Evolutionary conservation across 1,139 yeast genomes (phyloP).

Genomic region (Saccharomyces uvarum): DNA sequence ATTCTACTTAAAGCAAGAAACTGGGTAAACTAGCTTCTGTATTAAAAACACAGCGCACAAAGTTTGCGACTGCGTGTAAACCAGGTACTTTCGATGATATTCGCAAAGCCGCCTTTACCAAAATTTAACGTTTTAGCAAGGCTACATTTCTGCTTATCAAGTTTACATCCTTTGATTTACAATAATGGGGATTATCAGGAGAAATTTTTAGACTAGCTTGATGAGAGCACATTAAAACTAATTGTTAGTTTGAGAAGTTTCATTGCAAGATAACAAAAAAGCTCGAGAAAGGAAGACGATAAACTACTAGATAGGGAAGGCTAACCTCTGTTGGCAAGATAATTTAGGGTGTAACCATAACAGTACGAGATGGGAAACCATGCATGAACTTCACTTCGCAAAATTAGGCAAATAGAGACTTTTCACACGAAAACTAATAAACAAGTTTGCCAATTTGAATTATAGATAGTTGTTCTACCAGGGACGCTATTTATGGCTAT

Average conservation of each 20-base stretch:
- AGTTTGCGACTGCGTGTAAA: constrained; percentile 66
- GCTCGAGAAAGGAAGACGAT: constrained; percentile 19
- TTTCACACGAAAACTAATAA: neutral
- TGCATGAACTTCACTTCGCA: too few species aligned
- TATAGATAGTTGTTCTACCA: neutral
- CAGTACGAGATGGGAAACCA: too few species aligned
- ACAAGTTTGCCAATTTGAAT: neutral
- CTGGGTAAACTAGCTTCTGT: constrained; percentile 51
- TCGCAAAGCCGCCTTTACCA: constrained; percentile 45
- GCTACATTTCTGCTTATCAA: constrained; percentile 38
- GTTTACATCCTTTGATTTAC: constrained; percentile 41
- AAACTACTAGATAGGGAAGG: constrained; percentile 34
- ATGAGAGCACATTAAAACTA: constrained; percentile 31
- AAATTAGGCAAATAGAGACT: neutral
- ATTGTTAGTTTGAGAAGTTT: constrained; percentile 30
- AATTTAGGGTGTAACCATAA: too few species aligned
- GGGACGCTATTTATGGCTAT: neutral
- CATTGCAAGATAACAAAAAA: constrained; percentile 30
- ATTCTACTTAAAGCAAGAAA: constrained; percentile 45
- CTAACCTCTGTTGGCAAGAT: constrained; percentile 54
- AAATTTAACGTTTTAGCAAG: constrained; percentile 45
- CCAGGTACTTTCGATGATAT: constrained; percentile 34
- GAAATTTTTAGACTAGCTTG: constrained; percentile 38
- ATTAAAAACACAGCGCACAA: constrained; percentile 68
- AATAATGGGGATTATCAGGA: constrained; percentile 34